Evolutionary conservation across 2,329 filamentous ascomycete genomes (phyloP).

Genomic region (Elsinoe batatas): DNA sequence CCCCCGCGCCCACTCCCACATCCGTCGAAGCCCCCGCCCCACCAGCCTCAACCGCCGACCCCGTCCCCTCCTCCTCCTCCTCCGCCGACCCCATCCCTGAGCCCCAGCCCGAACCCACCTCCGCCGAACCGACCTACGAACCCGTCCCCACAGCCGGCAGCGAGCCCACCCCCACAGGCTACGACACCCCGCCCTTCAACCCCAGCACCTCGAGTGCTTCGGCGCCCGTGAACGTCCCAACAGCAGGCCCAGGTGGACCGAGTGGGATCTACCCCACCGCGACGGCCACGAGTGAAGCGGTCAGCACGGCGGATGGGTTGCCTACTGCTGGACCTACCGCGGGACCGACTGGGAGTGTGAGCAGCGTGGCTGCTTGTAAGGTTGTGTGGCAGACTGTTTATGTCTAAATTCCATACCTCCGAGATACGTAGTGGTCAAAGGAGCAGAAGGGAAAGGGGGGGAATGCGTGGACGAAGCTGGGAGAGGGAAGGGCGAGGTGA

Average conservation of each 20-base stretch:
- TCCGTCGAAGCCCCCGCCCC: slow-evolving; percentile 7
- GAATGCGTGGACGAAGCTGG: not conserved
- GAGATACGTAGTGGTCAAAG: too few relatives aligned
- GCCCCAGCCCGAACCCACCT: not conserved
- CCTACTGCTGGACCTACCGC: not conserved
- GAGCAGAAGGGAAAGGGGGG: not conserved
- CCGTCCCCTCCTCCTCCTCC: not conserved
- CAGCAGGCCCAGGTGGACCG: not conserved
- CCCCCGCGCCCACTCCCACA: slow-evolving; percentile 3
- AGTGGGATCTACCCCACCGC: not conserved
- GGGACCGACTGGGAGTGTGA: not conserved
- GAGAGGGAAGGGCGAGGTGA: not conserved
- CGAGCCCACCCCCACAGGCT: slow-evolving; percentile 2
- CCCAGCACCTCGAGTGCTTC: not conserved
- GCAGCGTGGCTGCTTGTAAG: not conserved
- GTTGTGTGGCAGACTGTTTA: slow-evolving; percentile 2
- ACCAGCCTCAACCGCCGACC: not conserved
- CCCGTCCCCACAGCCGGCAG: not conserved
- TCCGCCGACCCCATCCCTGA: not conserved
- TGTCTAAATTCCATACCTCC: too few relatives aligned
- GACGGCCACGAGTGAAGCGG: not conserved
- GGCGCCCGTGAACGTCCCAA: not conserved
- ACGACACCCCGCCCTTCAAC: slow-evolving; percentile 5
- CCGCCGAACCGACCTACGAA: not conserved
- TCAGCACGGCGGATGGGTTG: not conserved